Evolutionary conservation across 192 early-diverging fungal genomes (phyloP), one percentile per base, ranked within the genome.

Genomic region (Pilaira anomala): DNA sequence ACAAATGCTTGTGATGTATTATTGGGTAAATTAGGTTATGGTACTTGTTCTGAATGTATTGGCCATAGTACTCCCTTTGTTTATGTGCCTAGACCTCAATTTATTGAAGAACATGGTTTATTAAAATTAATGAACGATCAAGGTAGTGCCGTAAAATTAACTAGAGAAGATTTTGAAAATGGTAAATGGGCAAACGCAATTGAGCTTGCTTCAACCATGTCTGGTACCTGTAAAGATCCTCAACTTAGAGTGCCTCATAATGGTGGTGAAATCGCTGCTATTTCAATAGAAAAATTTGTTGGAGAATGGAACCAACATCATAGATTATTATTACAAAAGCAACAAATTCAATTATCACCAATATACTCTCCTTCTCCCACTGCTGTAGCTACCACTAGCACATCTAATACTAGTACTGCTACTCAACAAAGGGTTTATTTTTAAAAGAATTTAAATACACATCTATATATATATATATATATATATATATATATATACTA

Each of bases 1-100:
- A 83, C 81, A 13, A 74, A 80, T 55, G 82, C 82, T 13, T 78
- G 76, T 0, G 83, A 85, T 54, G 82, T 81, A 40, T 73, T 86
- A 25, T 75, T 86, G 39, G 85, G 85, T 1, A 86, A 86, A 71
- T 52, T 86, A 48, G 85, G 85, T 16, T 86, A 84, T 65, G 85
- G 85, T 25, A 84, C 85, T 0, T 86, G 85, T 44, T 79, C 78
- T 9, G 85, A 86, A 68, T 83, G 82, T 62, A 83, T 83, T 19
- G 80, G 77, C n/a, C 82, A 83, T 48, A 49, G 61, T 7, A 82
- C 72, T 11, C 80, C 85, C 3, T 74, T 86, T 46, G 74, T 86
- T 14, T 86, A 83, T 54, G 81, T 86, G 8, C 69, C 85, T 22
- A 63, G 85, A 64, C 79, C 83, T 4, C 83, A 84, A 48, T 86